Evolutionary conservation across 192 early-diverging fungal genomes (phyloP), one percentile per base, ranked within the genome.

Genomic region (Entomortierella lignicola): DNA sequence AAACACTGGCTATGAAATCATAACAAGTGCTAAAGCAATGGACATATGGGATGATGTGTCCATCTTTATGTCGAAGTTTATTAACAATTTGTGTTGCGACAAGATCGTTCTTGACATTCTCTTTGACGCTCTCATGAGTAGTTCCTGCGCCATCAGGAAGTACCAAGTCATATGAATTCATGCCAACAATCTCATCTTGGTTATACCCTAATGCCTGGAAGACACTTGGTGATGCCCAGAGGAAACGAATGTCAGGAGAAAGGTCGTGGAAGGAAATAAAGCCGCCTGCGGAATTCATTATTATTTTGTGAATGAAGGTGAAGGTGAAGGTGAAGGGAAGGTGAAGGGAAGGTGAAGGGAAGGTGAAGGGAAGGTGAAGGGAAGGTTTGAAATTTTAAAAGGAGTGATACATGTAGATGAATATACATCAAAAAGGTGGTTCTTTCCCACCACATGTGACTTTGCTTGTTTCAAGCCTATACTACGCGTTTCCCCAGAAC

Each of bases 171-270:
- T 82, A 84, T 25, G 59, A 65, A 1, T 41, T 43, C 18, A 37
- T 43, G 3, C 80, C 82, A 1, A 84, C 29, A 26, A 86, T 15
- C 23, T 86, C 85, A n/a, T 83, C 66, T 17, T 74, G 71, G 0
- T 51, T 52, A 44, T 66, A 86, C 2, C 85, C 85, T 18, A 86
- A 71, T 12, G 72, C 66, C 13, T 86, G 80, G 26, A 55, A 30
- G 12, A 84, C 56, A 17, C 62, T 68, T 1, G 69, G 62, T 0
- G 82, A 82, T 17, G 58, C 60, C 60, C 79, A 86, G 18, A 80
- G 25, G 26, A 69, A 55, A 1, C 26, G 58, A 5, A 41, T 55
- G 5, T 64, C 50, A 0, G 73, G 63, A 0, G 82, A 70, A 32
- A 77, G 64, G 54, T 86, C 85, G 53, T 82, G 83, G 43, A 84